Evolutionary conservation across 768 basidiomycete species (phyloP), one percentile per base, ranked within the genome.

Genomic region (Kwoniella newhampshirensis): DNA sequence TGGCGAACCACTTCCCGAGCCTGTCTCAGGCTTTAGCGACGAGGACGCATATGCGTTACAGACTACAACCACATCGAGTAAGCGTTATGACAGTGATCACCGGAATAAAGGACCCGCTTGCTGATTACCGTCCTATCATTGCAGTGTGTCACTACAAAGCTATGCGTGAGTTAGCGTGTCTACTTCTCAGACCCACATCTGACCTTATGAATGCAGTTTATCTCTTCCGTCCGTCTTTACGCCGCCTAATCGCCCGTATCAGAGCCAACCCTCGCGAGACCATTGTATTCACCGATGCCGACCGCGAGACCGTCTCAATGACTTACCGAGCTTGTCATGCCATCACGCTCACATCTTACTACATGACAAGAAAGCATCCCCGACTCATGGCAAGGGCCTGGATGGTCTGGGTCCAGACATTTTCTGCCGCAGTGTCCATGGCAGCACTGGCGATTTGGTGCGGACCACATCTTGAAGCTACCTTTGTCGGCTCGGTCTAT

Each of bases 81-180:
- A 59, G 64, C 32, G 15, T 2, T 44, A 17, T 1, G 15, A 11
- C 15, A 42, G 7, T 15, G 12, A 3, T 30, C 8, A 21, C 39
- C 46, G 43, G n/a, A n/a, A 46, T 28, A 3, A 46, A 6, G 27
- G 3, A 4, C 6, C 5, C 5, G 23, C 56, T 21, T 32, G 57
- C 57, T 44, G 49, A 51, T n/a, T 25, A 7, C 30, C 23, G 15
- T n/a, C n/a, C 6, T 27, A 6, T 3, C 27, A 4, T 27, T 15
- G 41, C 56, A 59, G 60, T 70, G 64, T 70, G 71, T 43, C 71
- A 73, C 50, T 73, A 62, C 51, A 73, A 73, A 52, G 66, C 68
- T 7, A 56, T 66, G 56, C 41, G 64, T 66, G 53, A 43, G 64
- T 60, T 1, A 17, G 23, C n/a, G 6, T 18, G 3, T 28, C 18